Evolutionary conservation across 345 rosid species (phyloP).

Genomic region (Turritis glabra): DNA sequence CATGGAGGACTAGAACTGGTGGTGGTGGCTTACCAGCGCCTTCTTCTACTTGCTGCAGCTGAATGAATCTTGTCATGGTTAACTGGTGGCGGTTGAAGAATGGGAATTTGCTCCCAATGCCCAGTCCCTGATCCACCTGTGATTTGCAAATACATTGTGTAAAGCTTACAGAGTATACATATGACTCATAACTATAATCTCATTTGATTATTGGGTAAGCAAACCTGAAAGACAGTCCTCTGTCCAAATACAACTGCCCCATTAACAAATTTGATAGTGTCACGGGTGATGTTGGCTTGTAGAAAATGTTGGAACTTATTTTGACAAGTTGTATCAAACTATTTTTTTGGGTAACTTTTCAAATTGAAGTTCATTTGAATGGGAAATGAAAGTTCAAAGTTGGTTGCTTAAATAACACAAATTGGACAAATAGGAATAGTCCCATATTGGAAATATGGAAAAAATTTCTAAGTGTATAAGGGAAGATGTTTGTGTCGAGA

Average conservation of each 20-base stretch:
- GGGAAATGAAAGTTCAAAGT: too few relatives aligned
- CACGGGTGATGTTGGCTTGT: slow-evolving; percentile 96
- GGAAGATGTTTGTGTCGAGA: too few relatives aligned
- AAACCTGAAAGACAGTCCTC: slow-evolving; percentile 94
- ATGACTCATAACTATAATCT: background rate
- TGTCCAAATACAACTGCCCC: slow-evolving; percentile 98
- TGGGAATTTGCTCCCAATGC: slow-evolving; percentile 92
- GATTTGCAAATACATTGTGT: slow-evolving; percentile 15
- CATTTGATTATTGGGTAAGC: slow-evolving; percentile 26
- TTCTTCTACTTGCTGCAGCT: slow-evolving; percentile 83
- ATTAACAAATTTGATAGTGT: slow-evolving; percentile 88
- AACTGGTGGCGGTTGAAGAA: slow-evolving; percentile 96
- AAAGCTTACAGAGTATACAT: slow-evolving; percentile 7
- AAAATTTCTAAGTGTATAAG: too few relatives aligned
- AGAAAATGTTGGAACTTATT: slow-evolving; percentile 45
- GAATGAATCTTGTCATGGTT: slow-evolving; percentile 81
- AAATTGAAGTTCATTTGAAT: too few relatives aligned
- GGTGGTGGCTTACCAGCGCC: slow-evolving; percentile 84
- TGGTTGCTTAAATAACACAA: too few relatives aligned
- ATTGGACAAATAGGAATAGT: too few relatives aligned
- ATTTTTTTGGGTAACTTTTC: too few relatives aligned
- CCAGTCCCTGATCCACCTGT: slow-evolving; percentile 99
- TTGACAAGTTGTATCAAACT: too few relatives aligned
- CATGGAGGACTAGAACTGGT: slow-evolving; percentile 88
- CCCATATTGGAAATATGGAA: too few relatives aligned